Conservation (phyloP, 129 eudicot species). For the Flaveria linearis region DNA sequence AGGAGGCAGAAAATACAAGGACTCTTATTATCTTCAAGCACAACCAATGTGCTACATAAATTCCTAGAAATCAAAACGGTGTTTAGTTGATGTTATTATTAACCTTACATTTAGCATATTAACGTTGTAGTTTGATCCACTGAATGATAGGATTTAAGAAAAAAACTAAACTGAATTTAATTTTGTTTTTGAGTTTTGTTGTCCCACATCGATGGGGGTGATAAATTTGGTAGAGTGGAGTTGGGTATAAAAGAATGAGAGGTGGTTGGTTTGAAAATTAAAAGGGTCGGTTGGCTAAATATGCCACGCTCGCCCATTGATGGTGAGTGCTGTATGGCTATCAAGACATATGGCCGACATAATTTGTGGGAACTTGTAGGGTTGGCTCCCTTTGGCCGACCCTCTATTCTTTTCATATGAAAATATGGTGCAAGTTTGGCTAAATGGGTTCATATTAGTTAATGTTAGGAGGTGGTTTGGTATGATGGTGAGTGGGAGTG, state of each 20-base stretch:
- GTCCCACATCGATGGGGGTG: conserved; percentile 51
- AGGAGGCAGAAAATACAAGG: conserved; percentile 81
- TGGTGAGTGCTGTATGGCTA: conserved; percentile 91
- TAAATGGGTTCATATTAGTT: no score
- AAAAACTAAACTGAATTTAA: background rate
- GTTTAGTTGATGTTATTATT: background rate
- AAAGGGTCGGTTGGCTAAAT: conserved; percentile 99
- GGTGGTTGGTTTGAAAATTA: background rate
- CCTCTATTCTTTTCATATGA: conserved; percentile 21
- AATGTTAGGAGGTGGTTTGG: no score
- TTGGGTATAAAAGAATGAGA: background rate
- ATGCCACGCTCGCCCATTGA: conserved; percentile 63
- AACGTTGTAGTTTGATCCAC: background rate
- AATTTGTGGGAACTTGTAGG: conserved; percentile 64
- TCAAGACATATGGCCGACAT: conserved; percentile 98
- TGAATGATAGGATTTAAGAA: background rate
- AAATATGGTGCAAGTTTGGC: background rate
- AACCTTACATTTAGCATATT: background rate
- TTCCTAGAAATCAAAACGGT: conserved; percentile 29
- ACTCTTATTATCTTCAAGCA: conserved; percentile 85
- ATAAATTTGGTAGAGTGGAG: background rate
- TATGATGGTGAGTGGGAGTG: no score
- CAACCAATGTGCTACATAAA: conserved; percentile 83
- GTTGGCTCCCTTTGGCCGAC: conserved; percentile 83
- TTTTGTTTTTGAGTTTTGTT: background rate